Base-by-base conservation (phyloP, 2,329 filamentous ascomycete genomes). In the Pseudocercospora vitis region DNA sequence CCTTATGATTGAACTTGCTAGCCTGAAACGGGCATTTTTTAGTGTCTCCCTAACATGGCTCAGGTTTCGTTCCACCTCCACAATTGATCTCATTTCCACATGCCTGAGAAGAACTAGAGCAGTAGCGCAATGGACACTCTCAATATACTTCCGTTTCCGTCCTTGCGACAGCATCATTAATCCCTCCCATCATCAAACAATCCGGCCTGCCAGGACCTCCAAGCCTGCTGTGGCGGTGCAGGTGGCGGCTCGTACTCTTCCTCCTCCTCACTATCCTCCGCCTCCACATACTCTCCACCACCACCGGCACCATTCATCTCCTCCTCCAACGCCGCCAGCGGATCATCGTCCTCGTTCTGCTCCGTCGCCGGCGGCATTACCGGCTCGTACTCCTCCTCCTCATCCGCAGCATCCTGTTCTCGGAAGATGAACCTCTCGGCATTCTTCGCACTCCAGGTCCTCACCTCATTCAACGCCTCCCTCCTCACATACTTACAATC, bases 151-250 rank as follows among this genome's bases (percentile, higher is more conserved):
- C n/a, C n/a, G n/a, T n/a, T n/a, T n/a, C n/a, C n/a, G n/a, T n/a
- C n/a, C n/a, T n/a, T n/a, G n/a, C n/a, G n/a, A n/a, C n/a, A n/a
- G n/a, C n/a, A n/a, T n/a, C n/a, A n/a, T n/a, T 7, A 56, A 48
- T 56, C 53, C 14, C 53, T 26, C 21, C 21, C 44, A 32, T 56
- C 53, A 28, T 56, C 53, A 16, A 56, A 52, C 6, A 51, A 26
- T 12, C 44, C 53, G 44, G 52, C 52, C 33, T 56, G 53, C 53
- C 53, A 56, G 16, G 53, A 49, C 33, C 53, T 52, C 24, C 28
- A 14, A 11, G 23, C 24, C 4, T 5, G 47, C 16, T 37, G 26
- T n/a, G 51, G 44, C 31, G 51, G 44, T 7, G 50, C 19, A 16
- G 53, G 53, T 9, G 44, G 24, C 7, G 24, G n/a, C 31, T 48